Conservation (phyloP, 192 early-diverging fungal species). For the Dimargaris verticillata region DNA sequence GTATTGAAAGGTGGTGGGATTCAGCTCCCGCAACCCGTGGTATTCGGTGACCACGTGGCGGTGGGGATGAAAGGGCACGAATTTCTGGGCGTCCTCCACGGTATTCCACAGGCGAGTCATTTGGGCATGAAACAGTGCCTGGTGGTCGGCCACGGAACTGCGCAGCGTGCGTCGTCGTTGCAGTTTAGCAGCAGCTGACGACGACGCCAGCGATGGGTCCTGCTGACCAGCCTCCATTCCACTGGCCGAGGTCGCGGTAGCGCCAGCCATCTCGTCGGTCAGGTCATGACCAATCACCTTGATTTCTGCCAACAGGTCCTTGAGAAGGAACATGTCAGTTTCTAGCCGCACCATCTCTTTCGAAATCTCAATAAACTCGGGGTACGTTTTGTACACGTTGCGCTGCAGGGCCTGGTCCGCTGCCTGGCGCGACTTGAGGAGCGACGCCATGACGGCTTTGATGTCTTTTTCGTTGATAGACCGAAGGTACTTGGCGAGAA, state of each 20-base stretch:
- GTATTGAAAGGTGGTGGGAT: conserved; percentile 51
- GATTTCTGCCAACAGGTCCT: conserved; percentile 39
- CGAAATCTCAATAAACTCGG: conserved; percentile 57
- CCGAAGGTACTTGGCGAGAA: not conserved
- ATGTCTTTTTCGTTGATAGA: conserved; percentile 9
- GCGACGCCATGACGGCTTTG: conserved; percentile 9
- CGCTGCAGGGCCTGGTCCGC: conserved; percentile 43
- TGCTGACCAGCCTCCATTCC: too few species aligned
- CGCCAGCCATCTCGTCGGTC: conserved; percentile 19
- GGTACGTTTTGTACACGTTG: conserved; percentile 59
- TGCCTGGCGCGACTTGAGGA: conserved; percentile 37
- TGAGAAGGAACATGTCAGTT: conserved; percentile 46
- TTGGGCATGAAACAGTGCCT: conserved; percentile 31
- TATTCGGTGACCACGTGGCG: conserved; percentile 59
- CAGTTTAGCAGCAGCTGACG: conserved; percentile 11
- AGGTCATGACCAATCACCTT: conserved; percentile 38
- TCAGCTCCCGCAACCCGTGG: conserved; percentile 59
- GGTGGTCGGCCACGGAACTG: conserved; percentile 32
- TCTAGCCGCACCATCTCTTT: conserved; percentile 62
- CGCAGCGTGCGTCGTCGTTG: conserved; percentile 27
- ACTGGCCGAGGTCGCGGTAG: not conserved
- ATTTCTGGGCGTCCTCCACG: conserved; percentile 32
- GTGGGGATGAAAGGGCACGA: conserved; percentile 48
- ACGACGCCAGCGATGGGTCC: conserved; percentile 16
- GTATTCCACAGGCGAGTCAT: conserved; percentile 26